A percentile compares a stretch with the other conserved stretches of the same genome.
phyloP scores from a whole-genome alignment of 208 protist species.

The Leishmania martiniquensis region DNA sequence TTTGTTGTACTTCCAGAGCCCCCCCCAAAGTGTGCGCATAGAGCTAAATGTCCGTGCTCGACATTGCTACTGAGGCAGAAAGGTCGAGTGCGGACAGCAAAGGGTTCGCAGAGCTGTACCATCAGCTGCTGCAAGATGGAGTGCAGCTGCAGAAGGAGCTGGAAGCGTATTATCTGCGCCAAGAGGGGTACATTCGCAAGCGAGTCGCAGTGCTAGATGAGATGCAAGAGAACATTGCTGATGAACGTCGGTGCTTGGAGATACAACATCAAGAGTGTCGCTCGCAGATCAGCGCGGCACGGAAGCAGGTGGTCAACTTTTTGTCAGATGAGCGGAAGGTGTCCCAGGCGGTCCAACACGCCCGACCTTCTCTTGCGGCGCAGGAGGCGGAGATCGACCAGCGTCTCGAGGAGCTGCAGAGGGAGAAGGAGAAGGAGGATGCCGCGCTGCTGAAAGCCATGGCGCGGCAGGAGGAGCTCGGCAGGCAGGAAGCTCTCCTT shows the following conservation, averaged over 20 bases:
- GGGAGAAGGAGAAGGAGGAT: constrained; percentile 51
- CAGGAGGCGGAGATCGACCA: constrained; percentile 58
- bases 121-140: constrained; percentile 35
- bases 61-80: too few relatives aligned
- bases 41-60: too few relatives aligned
- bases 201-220: constrained; percentile 81
- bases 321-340: constrained; percentile 58
- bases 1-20: too few relatives aligned
- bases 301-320: constrained; percentile 46
- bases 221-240: constrained; percentile 75
- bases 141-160: constrained; percentile 67
- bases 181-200: constrained; percentile 83
- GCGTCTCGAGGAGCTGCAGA: constrained; percentile 40
- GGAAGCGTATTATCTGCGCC: constrained; percentile 74
- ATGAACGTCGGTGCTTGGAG: constrained; percentile 85
- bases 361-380: constrained; percentile 42
- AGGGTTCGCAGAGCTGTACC: constrained; percentile 31
- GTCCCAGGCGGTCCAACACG: constrained; percentile 33
- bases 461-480: constrained; percentile 41
- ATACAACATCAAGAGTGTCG: constrained; percentile 88
- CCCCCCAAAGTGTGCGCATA: too few relatives aligned
- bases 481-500: constrained; percentile 46
- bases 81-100: too few relatives aligned
- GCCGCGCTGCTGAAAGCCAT: constrained; percentile 42
- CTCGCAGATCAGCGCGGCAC: constrained; percentile 69